A percentile compares a stretch with the other conserved stretches of the same genome.
phyloP scores from a whole-genome alignment of 2,329 filamentous ascomycete species.

The Aspergillus bombycis region DNA sequence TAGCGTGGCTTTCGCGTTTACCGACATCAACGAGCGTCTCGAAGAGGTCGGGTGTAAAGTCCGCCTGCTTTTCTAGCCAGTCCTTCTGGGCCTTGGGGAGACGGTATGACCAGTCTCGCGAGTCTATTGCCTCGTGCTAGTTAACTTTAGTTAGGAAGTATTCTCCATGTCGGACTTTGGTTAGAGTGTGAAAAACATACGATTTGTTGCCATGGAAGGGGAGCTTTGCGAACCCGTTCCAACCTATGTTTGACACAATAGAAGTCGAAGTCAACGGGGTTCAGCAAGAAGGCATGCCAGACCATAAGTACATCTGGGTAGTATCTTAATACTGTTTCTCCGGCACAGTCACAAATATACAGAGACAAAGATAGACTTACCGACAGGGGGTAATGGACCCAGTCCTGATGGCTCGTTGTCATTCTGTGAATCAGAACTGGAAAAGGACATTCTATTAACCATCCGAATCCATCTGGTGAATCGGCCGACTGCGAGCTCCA shows the following conservation, averaged over 20 bases:
- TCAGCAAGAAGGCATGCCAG: conserved; percentile 76
- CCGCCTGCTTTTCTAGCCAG: conserved; percentile 2
- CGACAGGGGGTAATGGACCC: conserved; percentile 56
- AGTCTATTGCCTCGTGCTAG: conserved; percentile 19
- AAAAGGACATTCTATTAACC: not conserved
- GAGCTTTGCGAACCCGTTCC: conserved; percentile 59
- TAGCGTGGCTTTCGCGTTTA: not conserved
- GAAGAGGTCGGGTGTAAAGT: conserved; percentile 11
- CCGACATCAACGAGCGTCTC: conserved; percentile 1
- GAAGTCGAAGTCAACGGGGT: conserved; percentile 69
- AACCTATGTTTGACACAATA: conserved; percentile 64
- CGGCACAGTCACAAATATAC: too few species aligned
- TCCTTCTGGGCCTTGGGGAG: not conserved
- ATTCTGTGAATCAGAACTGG: not conserved
- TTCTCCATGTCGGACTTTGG: not conserved
- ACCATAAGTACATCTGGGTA: conserved; percentile 72
- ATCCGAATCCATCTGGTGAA: conserved; percentile 16
- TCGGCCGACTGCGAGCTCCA: conserved; percentile 14
- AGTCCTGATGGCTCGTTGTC: not conserved
- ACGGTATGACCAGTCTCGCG: conserved; percentile 13
- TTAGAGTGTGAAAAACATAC: conserved; percentile 5
- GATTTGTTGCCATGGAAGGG: conserved; percentile 67
- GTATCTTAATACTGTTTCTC: not conserved
- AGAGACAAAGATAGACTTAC: conserved; percentile 40
- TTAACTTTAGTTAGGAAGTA: not conserved